Percentiles rank a stretch among this genome's conserved stretches.
phyloP scores from a whole-genome alignment of 257 asterid species.

The Perilla frutescens region DNA sequence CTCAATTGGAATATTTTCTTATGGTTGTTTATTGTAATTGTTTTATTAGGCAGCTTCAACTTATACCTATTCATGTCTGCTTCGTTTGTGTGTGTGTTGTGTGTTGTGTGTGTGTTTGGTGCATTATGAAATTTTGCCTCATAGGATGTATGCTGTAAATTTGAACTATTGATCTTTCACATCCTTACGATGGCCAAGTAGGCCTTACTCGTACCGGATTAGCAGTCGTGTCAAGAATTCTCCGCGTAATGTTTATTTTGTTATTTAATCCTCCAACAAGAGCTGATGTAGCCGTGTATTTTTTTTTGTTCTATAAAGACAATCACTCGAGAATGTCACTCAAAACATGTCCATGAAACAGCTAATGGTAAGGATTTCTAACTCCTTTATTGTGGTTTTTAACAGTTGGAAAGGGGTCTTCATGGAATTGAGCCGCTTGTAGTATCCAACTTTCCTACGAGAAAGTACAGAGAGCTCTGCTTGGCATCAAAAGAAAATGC shows the following conservation, averaged over 20 bases:
- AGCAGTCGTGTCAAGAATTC: background rate
- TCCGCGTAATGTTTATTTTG: background rate
- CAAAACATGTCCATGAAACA: background rate
- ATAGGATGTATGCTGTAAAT: constrained; percentile 9
- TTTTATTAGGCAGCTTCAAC: constrained; percentile 30
- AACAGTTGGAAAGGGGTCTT: constrained; percentile 79
- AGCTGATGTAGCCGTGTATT: background rate
- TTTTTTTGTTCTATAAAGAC: background rate
- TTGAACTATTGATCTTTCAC: constrained; percentile 24
- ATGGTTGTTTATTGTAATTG: constrained; percentile 32
- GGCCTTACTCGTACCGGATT: constrained; percentile 15
- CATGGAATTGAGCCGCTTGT: constrained; percentile 80
- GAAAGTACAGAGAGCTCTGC: constrained; percentile 64
- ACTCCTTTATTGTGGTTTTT: constrained; percentile 30
- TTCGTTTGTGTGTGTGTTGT: background rate
- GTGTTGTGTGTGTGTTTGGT: background rate
- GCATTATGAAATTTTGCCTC: constrained; percentile 3
- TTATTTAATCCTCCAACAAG: no score
- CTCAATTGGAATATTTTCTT: constrained; percentile 5
- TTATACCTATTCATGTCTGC: background rate
- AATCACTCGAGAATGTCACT: constrained; percentile 11
- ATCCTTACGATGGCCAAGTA: constrained; percentile 9
- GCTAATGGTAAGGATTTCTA: constrained; percentile 11
- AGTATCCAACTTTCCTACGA: constrained; percentile 72
- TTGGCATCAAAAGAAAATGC: constrained; percentile 63